Evolutionary conservation across 164 flowering plant genomes (phyloP), one percentile per base, ranked within the genome.

Genomic region (Warburgia ugandensis): DNA sequence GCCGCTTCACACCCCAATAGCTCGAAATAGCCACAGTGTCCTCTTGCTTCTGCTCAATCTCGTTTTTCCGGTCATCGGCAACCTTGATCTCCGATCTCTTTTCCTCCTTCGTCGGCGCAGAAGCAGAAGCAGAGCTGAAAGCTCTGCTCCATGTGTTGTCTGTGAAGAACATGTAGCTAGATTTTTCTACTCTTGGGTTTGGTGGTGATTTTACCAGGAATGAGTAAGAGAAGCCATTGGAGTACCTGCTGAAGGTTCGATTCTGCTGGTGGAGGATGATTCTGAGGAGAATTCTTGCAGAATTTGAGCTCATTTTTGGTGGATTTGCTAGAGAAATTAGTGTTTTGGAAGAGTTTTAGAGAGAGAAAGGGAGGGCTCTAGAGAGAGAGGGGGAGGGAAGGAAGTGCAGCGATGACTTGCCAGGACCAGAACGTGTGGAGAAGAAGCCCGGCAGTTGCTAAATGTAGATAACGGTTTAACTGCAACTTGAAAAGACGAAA

Each of bases 1-100:
- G 74, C 60, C 79, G 63, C 48, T 64, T 11, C 40, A 90, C 43
- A 3, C 95, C 95, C 97, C 97, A 90, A 38, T 86, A 90, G 54
- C 88, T 89, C 30, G 85, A 71, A 5, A 65, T 53, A 31, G 53
- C 49, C 4, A 10, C 26, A 26, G 61, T 42, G 36, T 56, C 52
- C 23, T 14, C 54, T 64, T 45, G 27, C 38, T 6, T 45, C 57
- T 8, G 27, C 29, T 6, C 60, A 2, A 32, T 45, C 31, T 48
- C 53, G 1, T 31, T 38, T 11, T 55, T 68, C 28, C 23, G 51
- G 22, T 30, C 42, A 45, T 46, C 64, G 37, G 43, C 37, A 45
- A 10, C 58, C 36, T 52, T 29, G 1, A 48, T 51, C 54, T 64
- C 63, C 62, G n/a, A n/a, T n/a, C 54, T 54, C 56, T 32, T 42